Conservation (phyloP, 495 filamentous ascomycete species). For the Penicillium macrosclerotiorum region DNA sequence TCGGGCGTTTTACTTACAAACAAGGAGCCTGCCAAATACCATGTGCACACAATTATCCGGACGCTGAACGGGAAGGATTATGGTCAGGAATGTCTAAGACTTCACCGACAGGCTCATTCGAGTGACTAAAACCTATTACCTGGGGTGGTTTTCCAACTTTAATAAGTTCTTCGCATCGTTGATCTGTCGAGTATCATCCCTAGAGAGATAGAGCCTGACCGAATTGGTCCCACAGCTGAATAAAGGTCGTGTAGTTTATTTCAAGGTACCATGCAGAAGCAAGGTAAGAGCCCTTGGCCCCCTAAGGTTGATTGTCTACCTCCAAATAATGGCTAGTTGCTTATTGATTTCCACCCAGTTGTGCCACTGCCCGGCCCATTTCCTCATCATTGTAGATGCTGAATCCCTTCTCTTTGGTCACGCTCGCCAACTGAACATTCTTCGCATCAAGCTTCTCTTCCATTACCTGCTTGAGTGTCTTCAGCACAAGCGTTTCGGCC, state of each 20-base stretch:
- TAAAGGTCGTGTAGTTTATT: background rate
- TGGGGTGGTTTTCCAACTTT: too few species aligned
- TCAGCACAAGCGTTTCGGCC: constrained; percentile 91
- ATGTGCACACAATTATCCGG: background rate
- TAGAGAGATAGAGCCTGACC: too few species aligned
- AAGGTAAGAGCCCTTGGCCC: background rate
- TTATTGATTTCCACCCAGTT: constrained; percentile 54
- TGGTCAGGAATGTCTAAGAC: background rate
- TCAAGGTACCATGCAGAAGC: background rate
- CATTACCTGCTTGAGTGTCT: constrained; percentile 99
- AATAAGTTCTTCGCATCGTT: too few species aligned
- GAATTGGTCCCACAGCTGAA: too few species aligned
- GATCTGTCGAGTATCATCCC: too few species aligned
- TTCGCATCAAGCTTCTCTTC: constrained; percentile 98
- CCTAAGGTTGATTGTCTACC: background rate
- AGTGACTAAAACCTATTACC: too few species aligned
- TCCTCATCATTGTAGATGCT: constrained; percentile 96
- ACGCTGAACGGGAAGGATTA: background rate
- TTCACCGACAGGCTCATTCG: background rate
- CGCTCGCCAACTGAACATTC: constrained; percentile 97
- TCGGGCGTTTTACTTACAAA: background rate
- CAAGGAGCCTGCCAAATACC: background rate
- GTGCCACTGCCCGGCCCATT: constrained; percentile 86
- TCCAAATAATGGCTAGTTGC: constrained; percentile 11
- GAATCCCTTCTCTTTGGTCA: constrained; percentile 96